Conservation (phyloP, 2,329 filamentous ascomycete genomes). For the Coniella vitis region DNA sequence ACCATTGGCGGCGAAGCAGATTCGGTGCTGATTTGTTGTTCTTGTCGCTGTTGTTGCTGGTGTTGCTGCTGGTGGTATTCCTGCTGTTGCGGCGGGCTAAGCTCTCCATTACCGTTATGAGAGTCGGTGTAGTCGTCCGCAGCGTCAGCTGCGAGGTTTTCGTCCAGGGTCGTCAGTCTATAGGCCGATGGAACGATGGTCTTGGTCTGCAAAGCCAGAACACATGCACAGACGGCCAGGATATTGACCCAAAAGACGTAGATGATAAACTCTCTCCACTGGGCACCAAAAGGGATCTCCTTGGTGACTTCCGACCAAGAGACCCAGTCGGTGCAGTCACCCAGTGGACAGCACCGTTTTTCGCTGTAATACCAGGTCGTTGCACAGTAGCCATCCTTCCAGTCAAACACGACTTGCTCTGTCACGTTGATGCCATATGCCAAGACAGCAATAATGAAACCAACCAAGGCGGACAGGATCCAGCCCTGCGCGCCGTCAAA, state of each 20-base stretch:
- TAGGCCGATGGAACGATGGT: slow-evolving; percentile 88
- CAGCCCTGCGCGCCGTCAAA: slow-evolving; percentile 90
- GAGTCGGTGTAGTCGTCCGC: slow-evolving; percentile 32
- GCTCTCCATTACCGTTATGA: slow-evolving; percentile 38
- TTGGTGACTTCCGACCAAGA: slow-evolving; percentile 47
- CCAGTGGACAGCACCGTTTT: slow-evolving; percentile 54
- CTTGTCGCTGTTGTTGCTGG: slow-evolving; percentile 26
- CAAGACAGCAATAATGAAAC: slow-evolving; percentile 73
- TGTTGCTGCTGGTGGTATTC: slow-evolving; percentile 8
- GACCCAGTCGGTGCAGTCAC: slow-evolving; percentile 49
- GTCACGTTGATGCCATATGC: slow-evolving; percentile 87
- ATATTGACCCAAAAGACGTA: slow-evolving; percentile 67
- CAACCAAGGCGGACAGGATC: slow-evolving; percentile 87
- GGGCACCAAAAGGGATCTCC: slow-evolving; percentile 36
- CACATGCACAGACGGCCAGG: slow-evolving; percentile 66
- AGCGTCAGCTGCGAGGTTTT: slow-evolving; percentile 72
- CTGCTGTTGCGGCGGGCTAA: slow-evolving; percentile 26
- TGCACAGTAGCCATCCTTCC: slow-evolving; percentile 81
- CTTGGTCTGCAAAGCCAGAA: slow-evolving; percentile 82
- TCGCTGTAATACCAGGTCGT: slow-evolving; percentile 66
- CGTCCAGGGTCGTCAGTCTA: slow-evolving; percentile 80
- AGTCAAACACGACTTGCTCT: slow-evolving; percentile 79
- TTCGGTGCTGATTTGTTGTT: slow-evolving; percentile 30
- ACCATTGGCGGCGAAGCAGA: slow-evolving; percentile 61
- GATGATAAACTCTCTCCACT: slow-evolving; percentile 69